Percentiles rank a stretch among this genome's conserved stretches.
Evolutionary conservation across 345 rosid species (phyloP).

Genomic region (Citrus reticulata): DNA sequence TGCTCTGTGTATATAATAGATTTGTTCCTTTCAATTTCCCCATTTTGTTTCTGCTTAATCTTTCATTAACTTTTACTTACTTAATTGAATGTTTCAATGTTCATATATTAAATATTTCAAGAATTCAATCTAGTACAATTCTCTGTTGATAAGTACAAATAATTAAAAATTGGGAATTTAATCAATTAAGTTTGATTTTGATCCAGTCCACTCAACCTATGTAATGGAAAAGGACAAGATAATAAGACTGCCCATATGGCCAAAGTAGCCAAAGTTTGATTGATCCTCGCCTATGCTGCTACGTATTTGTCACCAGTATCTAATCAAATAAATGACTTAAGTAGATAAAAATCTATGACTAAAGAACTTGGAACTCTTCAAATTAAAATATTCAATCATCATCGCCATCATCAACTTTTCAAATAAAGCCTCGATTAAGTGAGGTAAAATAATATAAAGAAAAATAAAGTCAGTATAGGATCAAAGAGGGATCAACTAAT

Average conservation of each 20-base stretch:
- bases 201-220: background rate
- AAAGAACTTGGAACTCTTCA: background rate
- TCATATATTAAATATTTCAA: background rate
- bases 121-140: background rate
- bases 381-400: no score
- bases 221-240: no score
- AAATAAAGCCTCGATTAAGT: no score
- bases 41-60: background rate
- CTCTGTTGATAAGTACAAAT: no score
- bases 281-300: no score
- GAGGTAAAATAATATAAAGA: no score
- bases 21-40: background rate
- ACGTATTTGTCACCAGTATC: no score
- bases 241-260: no score
- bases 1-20: background rate
- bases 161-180: background rate
- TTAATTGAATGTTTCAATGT: background rate
- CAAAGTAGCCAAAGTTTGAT: background rate
- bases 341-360: background rate
- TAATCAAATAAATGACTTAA: background rate
- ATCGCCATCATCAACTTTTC: background rate
- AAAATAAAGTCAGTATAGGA: no score
- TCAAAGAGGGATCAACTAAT: no score
- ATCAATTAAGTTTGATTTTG: background rate
- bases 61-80: no score